Evolutionary conservation across 108 stramenopile genomes (phyloP), one percentile per base, ranked within the genome.

Genomic region (Bacterosira constricta): DNA sequence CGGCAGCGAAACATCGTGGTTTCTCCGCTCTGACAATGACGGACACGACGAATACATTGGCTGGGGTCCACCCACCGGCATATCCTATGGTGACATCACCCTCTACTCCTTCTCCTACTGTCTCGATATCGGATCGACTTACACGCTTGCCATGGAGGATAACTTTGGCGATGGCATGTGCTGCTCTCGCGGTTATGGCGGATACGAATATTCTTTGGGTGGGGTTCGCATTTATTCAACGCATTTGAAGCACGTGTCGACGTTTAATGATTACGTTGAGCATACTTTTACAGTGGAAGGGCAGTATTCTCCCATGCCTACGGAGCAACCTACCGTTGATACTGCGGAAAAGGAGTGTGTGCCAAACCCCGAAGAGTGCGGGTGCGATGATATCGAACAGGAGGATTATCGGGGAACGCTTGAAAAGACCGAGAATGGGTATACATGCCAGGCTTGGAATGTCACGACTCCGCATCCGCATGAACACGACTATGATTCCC

Each of bases 121-220:
- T 39, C 55, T 79, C 35, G 59, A 53, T 1, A 52, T 70, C 27
- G 78, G 78, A 4, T 21, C 42, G 10, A 62, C 51, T 4, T 79
- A 79, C 29, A 32, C 67, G 12, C 55, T 80, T 35, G 57, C 50
- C 1, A 58, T 80, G 17, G 69, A 80, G 36, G 79, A 80, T 64
- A 57, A 75, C 59, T 80, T 75, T 41, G 79, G 79, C 32, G 79
- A 80, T 51, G 79, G 79, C 23, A 71, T 80, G 51, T 80, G 79
- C 37, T 80, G 79, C 61, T 53, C 30, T 4, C 41, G 69, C 21
- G 79, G 79, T 8, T 64, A 55, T 39, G 79, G 79, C 4, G 79
- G 54, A 13, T 80, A 80, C 38, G 75, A 76, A 47, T 71, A 71
- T 46, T n/a, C 23, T 7, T 32, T 80, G 5, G 79, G 46, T 10